Evolutionary conservation across 2,329 filamentous ascomycete genomes (phyloP).

Genomic region (Penicillium brevicompactum): DNA sequence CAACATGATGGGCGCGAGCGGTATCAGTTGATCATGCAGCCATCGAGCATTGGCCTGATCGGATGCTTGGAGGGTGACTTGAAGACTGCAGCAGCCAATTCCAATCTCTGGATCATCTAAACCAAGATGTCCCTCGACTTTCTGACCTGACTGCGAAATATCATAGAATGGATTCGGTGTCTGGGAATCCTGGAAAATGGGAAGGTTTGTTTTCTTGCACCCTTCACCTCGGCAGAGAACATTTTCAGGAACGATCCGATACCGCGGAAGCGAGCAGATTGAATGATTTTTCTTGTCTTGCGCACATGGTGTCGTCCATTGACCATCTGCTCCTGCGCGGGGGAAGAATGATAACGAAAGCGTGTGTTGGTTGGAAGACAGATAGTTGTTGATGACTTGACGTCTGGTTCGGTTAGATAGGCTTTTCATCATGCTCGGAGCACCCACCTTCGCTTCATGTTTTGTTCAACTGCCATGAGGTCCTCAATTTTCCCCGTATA

Average conservation of each 20-base stretch:
- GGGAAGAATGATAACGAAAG: conserved; percentile 11
- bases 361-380: conserved; percentile 7
- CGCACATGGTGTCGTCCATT: conserved; percentile 6
- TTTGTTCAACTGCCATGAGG: conserved; percentile 15
- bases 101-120: conserved; percentile 16
- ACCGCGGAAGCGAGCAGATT: conserved; percentile 2
- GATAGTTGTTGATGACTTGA: conserved; percentile 9
- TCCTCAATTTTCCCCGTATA: conserved; percentile 12
- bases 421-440: not conserved
- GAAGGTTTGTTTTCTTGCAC: not conserved
- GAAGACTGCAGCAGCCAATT: conserved; percentile 17
- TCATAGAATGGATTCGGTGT: conserved; percentile 3
- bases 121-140: conserved; percentile 7
- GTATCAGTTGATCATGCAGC: conserved; percentile 22
- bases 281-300: not conserved
- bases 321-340: not conserved
- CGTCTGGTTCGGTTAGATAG: conserved; percentile 4
- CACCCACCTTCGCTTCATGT: conserved; percentile 18
- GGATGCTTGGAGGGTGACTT: conserved; percentile 20
- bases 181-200: not conserved
- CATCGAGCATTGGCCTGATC: conserved; percentile 18
- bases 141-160: not conserved
- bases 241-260: conserved; percentile 1
- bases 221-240: not conserved
- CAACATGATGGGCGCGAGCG: conserved; percentile 17